Conservation (phyloP, 805 yeast genomes). For the Candida germanica region DNA sequence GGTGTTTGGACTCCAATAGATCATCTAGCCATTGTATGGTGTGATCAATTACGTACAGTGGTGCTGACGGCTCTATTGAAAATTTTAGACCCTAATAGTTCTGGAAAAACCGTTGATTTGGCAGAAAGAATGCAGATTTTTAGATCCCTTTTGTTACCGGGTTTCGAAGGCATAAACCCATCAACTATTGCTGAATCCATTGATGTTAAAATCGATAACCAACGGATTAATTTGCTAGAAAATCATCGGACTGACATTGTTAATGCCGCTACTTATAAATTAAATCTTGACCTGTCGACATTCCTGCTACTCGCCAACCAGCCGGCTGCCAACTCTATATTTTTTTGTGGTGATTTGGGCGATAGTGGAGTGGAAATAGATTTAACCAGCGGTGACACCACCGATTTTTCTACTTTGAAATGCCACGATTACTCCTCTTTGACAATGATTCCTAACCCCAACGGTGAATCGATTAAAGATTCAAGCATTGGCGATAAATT, state of each 20-base stretch:
- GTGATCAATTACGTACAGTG: constrained; percentile 74
- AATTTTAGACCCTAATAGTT: constrained; percentile 48
- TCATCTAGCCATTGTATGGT: constrained; percentile 95
- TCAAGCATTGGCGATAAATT: constrained; percentile 4
- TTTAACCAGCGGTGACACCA: constrained; percentile 1
- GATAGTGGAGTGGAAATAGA: neutral
- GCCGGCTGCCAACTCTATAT: neutral
- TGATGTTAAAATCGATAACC: constrained; percentile 5
- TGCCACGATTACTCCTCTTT: constrained; percentile 5
- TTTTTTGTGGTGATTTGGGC: constrained; percentile 2
- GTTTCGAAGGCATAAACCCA: constrained; percentile 44
- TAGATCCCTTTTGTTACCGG: constrained; percentile 45
- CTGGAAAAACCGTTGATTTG: constrained; percentile 51
- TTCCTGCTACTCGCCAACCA: constrained; percentile 2
- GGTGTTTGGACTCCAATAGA: constrained; percentile 92
- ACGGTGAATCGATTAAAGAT: constrained; percentile 7
- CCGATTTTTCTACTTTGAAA: constrained; percentile 1
- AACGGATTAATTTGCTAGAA: constrained; percentile 7
- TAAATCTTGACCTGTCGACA: too few species aligned
- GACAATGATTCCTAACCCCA: constrained; percentile 7
- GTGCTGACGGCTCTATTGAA: constrained; percentile 59
- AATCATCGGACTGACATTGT: neutral
- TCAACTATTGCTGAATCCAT: neutral
- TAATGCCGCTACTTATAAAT: neutral
- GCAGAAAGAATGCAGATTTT: constrained; percentile 58